phyloP scores from a whole-genome alignment of 108 stramenopile genomes.

The Halocafeteria seosinensis region DNA sequence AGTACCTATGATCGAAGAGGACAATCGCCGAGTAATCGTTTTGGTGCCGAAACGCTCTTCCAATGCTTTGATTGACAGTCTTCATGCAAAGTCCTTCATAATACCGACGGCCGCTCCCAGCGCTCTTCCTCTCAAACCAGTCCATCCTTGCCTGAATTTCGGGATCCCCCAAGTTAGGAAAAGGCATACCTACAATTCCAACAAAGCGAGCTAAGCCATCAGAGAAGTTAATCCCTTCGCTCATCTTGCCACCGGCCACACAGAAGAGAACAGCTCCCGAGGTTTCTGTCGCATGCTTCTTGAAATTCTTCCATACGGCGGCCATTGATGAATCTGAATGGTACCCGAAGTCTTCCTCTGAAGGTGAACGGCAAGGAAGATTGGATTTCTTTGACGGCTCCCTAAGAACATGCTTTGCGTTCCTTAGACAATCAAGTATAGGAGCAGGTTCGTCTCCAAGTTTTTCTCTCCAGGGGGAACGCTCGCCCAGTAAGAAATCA shows the following conservation, averaged over 20 bases:
- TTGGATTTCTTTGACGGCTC: no score
- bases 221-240: slow-evolving; percentile 94
- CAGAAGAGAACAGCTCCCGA: slow-evolving; percentile 73
- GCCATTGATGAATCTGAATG: no score
- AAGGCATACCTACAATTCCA: slow-evolving; percentile 89
- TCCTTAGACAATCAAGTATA: no score
- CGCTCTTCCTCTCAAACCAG: slow-evolving; percentile 23
- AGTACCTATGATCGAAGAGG: slow-evolving; percentile 68
- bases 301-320: no score
- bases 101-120: slow-evolving; percentile 43
- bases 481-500: slow-evolving; percentile 50
- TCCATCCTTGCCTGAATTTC: slow-evolving; percentile 75
- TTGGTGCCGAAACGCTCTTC: slow-evolving; percentile 85
- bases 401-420: no score
- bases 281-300: no score
- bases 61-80: slow-evolving; percentile 89
- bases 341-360: no score
- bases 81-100: slow-evolving; percentile 86
- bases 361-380: no score
- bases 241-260: slow-evolving; percentile 88
- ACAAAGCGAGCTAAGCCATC: slow-evolving; percentile 86
- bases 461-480: no score
- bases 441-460: no score
- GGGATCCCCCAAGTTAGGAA: slow-evolving; percentile 80
- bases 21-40: slow-evolving; percentile 75